phyloP scores from a whole-genome alignment of 2,329 filamentous ascomycete species.

The Ophiostoma tasmaniense region DNA sequence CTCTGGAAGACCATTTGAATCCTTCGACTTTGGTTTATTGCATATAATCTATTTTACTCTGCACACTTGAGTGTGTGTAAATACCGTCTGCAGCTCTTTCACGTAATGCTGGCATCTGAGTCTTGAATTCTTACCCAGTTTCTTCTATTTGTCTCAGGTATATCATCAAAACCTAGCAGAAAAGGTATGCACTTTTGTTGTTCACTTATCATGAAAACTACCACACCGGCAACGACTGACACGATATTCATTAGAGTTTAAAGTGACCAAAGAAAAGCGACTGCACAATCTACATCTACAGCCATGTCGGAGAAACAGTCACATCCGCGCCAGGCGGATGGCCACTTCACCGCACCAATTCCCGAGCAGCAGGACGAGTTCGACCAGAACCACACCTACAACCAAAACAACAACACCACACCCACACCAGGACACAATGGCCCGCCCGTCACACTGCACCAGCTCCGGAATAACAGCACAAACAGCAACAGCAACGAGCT shows the following conservation, averaged over 20 bases:
- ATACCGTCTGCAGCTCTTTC: neutral
- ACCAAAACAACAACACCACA: neutral
- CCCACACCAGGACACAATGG: neutral
- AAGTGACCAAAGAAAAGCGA: no score
- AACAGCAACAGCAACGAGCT: neutral
- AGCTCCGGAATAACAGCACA: neutral
- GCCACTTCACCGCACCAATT: neutral
- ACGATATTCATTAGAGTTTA: neutral
- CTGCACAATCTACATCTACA: neutral
- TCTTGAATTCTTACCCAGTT: neutral
- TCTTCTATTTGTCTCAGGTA: no score
- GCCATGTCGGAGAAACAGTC: constrained; percentile 2
- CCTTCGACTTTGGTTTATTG: neutral
- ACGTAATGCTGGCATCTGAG: neutral
- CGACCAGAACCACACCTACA: neutral
- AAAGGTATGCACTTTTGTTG: neutral
- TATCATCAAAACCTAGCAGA: neutral
- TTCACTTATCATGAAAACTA: neutral
- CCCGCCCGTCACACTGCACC: neutral
- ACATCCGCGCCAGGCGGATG: neutral
- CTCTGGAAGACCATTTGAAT: neutral
- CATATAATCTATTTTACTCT: neutral
- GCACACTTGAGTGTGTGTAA: neutral
- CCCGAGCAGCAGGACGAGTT: neutral
- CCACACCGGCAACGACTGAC: neutral